Evolutionary conservation across 2,329 filamentous ascomycete species (phyloP).

Genomic region (Beauveria bassiana): DNA sequence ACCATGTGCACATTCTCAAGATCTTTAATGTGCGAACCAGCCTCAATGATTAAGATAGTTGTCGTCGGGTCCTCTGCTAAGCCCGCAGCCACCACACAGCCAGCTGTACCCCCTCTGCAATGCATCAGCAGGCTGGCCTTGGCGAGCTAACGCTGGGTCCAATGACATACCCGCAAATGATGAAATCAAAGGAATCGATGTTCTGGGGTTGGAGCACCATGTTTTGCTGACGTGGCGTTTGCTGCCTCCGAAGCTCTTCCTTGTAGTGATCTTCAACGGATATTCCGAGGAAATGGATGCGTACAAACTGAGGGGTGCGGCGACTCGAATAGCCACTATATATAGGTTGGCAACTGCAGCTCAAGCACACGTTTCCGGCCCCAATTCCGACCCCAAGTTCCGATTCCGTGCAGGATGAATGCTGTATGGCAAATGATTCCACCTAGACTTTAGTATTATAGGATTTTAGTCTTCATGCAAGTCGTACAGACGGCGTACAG

Average conservation of each 20-base stretch:
- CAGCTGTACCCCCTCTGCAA: constrained; percentile 27
- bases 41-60: constrained; percentile 28
- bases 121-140: background rate
- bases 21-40: constrained; percentile 32
- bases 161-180: constrained; percentile 26
- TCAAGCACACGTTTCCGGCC: background rate
- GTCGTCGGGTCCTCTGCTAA: constrained; percentile 26
- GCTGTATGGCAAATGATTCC: background rate
- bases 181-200: constrained; percentile 22
- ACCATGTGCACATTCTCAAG: constrained; percentile 44
- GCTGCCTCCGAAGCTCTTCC: no score
- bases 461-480: no score
- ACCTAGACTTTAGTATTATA: background rate
- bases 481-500: background rate
- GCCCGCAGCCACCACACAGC: constrained; percentile 29
- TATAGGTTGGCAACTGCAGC: background rate
- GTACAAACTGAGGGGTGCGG: background rate
- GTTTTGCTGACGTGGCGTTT: no score
- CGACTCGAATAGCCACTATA: background rate
- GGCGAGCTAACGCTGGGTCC: background rate
- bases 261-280: no score
- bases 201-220: background rate
- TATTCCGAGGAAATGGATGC: no score
- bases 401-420: background rate
- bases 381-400: background rate